Base-by-base conservation (phyloP, 176 grass and related monocot genomes). In the Zoysia pacifica region DNA sequence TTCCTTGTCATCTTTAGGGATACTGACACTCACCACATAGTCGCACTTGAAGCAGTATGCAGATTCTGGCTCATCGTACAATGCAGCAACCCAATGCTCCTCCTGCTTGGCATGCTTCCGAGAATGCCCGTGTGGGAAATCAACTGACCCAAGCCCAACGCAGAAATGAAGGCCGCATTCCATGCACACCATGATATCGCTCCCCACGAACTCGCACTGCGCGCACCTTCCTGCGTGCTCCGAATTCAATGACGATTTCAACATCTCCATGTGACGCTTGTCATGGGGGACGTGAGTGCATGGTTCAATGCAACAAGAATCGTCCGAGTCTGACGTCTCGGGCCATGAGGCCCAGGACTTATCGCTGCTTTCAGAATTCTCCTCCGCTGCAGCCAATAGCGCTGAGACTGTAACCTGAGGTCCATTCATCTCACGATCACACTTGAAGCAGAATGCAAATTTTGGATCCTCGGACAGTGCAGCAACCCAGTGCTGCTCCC, bases 31-130 rank as follows among this genome's bases (percentile, higher is more conserved):
- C 19, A 11, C 46, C 4, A 11, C 20, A 62, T 9, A 62, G 3
- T 16, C 12, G n/a, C 76, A 78, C 28, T 66, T 53, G 76, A 78
- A 78, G 62, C 76, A 78, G 62, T 41, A 78, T 66, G 47, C 62
- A 42, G 36, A 66, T 41, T 40, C 15, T 42, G 36, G 5, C 11
- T 65, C 62, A 66, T 41, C 2, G 62, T 19, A 42, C 36, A 66
- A 48, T 18, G 11, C 36, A 41, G 76, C 76, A 66, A 66, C 38
- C 36, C 47, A 78, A 38, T 78, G 76, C 15, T 52, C 2, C 9
- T 52, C 4, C 15, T 66, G 39, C 62, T 5, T n/a, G 47, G 36
- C 62, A 48, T 78, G 76, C 10, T 16, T 46, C 38, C 62, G 46
- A 12, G 76, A 51, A 10, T 78, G 76, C 0, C 76, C 76, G 19